Evolutionary conservation across 768 basidiomycete species (phyloP).

Genomic region (Botryobasidium botryosum): DNA sequence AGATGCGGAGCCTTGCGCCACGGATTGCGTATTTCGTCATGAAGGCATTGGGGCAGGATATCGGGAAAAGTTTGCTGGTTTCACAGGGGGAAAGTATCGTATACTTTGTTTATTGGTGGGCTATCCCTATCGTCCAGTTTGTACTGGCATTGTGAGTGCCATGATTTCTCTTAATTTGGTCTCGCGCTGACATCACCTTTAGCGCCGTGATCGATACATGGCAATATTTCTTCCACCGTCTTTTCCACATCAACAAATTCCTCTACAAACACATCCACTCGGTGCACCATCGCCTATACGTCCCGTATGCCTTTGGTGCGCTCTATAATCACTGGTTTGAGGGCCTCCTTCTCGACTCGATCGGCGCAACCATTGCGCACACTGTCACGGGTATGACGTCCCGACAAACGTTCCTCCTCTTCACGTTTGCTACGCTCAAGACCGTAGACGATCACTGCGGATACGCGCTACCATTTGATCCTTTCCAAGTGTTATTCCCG

Average conservation of each 20-base stretch:
- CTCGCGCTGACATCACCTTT: background rate
- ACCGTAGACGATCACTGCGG: conserved; percentile 96
- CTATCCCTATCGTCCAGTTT: conserved; percentile 55
- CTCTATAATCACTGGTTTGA: conserved; percentile 96
- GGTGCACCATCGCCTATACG: conserved; percentile 88
- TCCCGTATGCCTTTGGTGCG: conserved; percentile 92
- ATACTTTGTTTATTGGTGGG: conserved; percentile 85
- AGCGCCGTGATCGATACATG: conserved; percentile 94
- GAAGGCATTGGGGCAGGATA: conserved; percentile 27
- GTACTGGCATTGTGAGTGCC: conserved; percentile 66
- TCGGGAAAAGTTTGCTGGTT: conserved; percentile 23
- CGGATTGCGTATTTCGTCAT: conserved; percentile 25
- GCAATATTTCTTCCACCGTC: conserved; percentile 93
- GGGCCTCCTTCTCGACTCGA: conserved; percentile 75
- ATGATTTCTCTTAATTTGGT: background rate
- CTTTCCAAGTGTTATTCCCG: conserved; percentile 61
- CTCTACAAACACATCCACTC: conserved; percentile 87
- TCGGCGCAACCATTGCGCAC: conserved; percentile 70
- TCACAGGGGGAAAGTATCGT: conserved; percentile 27
- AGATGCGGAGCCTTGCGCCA: conserved; percentile 21
- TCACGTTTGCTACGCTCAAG: conserved; percentile 70
- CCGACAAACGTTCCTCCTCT: conserved; percentile 74
- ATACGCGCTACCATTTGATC: conserved; percentile 80
- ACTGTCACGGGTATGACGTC: conserved; percentile 44
- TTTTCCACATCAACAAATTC: conserved; percentile 80